Evolutionary conservation across 2,329 filamentous ascomycete species (phyloP), one percentile per base, ranked within the genome.

Genomic region (Dactylellina sp.): DNA sequence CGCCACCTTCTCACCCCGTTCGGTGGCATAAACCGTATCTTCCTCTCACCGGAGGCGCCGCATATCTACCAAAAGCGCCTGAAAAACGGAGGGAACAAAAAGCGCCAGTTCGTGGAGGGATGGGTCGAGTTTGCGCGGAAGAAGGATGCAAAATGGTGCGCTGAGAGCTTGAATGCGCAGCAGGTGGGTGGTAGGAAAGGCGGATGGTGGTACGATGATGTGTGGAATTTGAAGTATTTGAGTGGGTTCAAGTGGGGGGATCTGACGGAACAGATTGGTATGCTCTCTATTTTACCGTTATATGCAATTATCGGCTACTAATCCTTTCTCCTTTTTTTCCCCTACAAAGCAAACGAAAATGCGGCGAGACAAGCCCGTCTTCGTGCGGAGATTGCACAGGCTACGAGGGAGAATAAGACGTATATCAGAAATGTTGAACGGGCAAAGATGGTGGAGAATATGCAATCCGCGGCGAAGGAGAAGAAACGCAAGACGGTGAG

Each of bases 101-200:
- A 93, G 81, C 87, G 88, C 71, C 87, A 87, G n/a, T 95, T 88
- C 82, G 89, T 88, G 2, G 92, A 96, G 81, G 92, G 92, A 49
- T 96, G 92, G 92, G 88, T 95, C 25, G 92, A 96, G 80, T 96
- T 94, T 78, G 81, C 88, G 37, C 85, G 86, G 75, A 95, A 95
- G 81, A 85, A 85, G 76, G 89, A 93, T 75, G 92, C 92, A 37
- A 92, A 93, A 80, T 83, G 86, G n/a, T 89, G 87, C 0, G 91
- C 89, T 55, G 89, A 92, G 77, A 85, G 90, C 24, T 84, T 96
- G 55, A 96, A 96, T 79, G 89, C 90, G 44, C 87, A 86, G 75
- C 53, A 57, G 52, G 50, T 57, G 49, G 91, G 91, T 56, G 92
- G 92, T 24, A 93, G 93, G 83, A 96, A 96, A 83, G 86, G 91